A percentile compares a stretch with the other conserved stretches of the same genome.
phyloP scores from a whole-genome alignment of 257 asterid species.

The Penstemon davidsonii region DNA sequence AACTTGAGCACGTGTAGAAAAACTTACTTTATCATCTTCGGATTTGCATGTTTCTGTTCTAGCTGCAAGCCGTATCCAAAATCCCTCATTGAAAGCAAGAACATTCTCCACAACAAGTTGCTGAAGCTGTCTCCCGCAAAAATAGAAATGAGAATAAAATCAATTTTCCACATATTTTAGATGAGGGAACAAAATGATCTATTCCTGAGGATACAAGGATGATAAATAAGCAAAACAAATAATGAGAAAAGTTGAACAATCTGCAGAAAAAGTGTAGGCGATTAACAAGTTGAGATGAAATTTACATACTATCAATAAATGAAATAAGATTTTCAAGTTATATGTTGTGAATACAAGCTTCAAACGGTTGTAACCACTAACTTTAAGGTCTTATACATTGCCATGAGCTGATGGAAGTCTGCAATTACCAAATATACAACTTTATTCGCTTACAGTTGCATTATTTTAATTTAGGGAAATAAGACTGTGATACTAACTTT shows the following conservation, averaged over 20 bases:
- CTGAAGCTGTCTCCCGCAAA: slow-evolving; percentile 57
- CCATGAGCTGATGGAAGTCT: not conserved
- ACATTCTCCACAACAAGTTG: slow-evolving; percentile 87
- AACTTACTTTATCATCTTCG: slow-evolving; percentile 23
- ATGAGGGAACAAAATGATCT: slow-evolving; percentile 4
- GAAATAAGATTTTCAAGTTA: not conserved
- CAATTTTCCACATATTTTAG: not conserved
- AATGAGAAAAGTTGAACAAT: not conserved
- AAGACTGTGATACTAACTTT: slow-evolving; percentile 1
- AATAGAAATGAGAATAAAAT: slow-evolving; percentile 15
- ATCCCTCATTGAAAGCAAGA: slow-evolving; percentile 87
- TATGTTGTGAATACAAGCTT: not conserved
- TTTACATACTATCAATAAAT: slow-evolving; percentile 1
- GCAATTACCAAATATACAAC: not conserved
- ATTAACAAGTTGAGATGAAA: not conserved
- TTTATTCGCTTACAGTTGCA: no score
- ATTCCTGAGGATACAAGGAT: slow-evolving; percentile 5
- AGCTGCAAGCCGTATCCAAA: slow-evolving; percentile 94
- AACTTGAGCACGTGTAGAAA: not conserved
- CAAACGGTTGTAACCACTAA: not conserved
- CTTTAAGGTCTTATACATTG: not conserved
- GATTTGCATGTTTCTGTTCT: slow-evolving; percentile 92
- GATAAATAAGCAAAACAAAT: slow-evolving; percentile 10
- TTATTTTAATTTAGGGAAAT: not conserved
- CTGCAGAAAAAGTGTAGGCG: not conserved